Conservation (phyloP, 495 filamentous ascomycete species). For the Neurospora sp. region DNA sequence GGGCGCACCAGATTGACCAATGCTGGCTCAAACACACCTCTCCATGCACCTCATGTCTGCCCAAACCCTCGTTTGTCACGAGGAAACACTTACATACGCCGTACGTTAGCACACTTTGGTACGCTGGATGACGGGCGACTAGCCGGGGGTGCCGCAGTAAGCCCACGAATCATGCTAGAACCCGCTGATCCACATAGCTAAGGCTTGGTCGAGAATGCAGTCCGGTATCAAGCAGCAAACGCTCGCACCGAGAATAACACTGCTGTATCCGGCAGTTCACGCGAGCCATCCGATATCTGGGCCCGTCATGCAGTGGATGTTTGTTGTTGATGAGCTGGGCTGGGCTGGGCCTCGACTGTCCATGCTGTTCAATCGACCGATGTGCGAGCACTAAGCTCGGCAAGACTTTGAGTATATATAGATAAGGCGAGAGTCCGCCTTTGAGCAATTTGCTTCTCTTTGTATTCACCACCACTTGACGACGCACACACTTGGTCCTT, state of each 20-base stretch:
- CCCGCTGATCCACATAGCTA: slow-evolving; percentile 12
- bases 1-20: background rate
- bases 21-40: background rate
- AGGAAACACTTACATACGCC: background rate
- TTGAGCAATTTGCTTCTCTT: background rate
- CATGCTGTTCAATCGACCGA: slow-evolving; percentile 1
- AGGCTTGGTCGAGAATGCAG: slow-evolving; percentile 9
- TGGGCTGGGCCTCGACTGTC: slow-evolving; percentile 3
- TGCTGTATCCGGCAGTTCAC: background rate
- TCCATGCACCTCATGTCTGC: background rate
- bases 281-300: background rate
- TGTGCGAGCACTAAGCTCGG: background rate
- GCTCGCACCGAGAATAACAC: background rate
- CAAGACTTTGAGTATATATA: background rate
- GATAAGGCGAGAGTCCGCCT: background rate
- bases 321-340: slow-evolving; percentile 1
- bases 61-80: slow-evolving; percentile 4
- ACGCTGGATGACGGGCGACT: slow-evolving; percentile 6
- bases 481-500: background rate
- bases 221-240: background rate
- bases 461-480: background rate
- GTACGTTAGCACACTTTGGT: background rate
- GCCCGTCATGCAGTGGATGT: slow-evolving; percentile 3
- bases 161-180: slow-evolving; percentile 22
- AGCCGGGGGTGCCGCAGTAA: slow-evolving; percentile 7